Evolutionary conservation across 768 basidiomycete species (phyloP).

Genomic region (Boletus rubescentipes): DNA sequence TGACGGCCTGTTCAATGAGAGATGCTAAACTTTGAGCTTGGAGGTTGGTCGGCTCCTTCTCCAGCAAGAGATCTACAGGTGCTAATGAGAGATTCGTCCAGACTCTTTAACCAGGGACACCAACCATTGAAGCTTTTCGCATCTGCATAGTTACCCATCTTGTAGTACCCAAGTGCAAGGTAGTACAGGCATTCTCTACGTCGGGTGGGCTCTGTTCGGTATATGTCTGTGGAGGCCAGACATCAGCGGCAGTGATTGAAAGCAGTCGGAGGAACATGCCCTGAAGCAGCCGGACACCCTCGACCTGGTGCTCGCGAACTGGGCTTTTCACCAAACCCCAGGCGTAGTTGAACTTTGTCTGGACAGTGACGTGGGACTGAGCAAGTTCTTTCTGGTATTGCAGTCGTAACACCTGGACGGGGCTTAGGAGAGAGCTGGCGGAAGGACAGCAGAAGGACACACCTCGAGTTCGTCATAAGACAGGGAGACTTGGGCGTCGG

Average conservation of each 20-base stretch:
- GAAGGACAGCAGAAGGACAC: neutral
- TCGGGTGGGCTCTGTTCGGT: constrained; percentile 80
- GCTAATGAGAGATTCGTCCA: constrained; percentile 1
- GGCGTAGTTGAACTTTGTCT: constrained; percentile 97
- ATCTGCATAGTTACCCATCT: constrained; percentile 93
- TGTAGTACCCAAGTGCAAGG: constrained; percentile 93
- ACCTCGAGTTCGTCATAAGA: constrained; percentile 91
- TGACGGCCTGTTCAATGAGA: constrained; percentile 85
- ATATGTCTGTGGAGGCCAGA: constrained; percentile 65
- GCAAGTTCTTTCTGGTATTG: constrained; percentile 90
- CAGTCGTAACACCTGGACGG: constrained; percentile 66
- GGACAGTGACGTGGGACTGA: constrained; percentile 83
- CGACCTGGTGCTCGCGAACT: constrained; percentile 78
- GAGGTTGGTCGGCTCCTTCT: constrained; percentile 90
- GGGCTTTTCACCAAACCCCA: constrained; percentile 97
- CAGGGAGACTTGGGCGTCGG: constrained; percentile 87
- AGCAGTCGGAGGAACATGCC: constrained; percentile 44
- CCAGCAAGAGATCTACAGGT: constrained; percentile 70
- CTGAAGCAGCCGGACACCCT: constrained; percentile 90
- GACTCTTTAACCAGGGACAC: constrained; percentile 25
- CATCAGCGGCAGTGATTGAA: constrained; percentile 1
- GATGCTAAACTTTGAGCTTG: constrained; percentile 84
- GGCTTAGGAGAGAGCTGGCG: neutral
- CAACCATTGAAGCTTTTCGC: constrained; percentile 90
- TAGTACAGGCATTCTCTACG: constrained; percentile 96